phyloP scores from a whole-genome alignment of 2,329 filamentous ascomycete genomes.

The Gremmenia infestans region DNA sequence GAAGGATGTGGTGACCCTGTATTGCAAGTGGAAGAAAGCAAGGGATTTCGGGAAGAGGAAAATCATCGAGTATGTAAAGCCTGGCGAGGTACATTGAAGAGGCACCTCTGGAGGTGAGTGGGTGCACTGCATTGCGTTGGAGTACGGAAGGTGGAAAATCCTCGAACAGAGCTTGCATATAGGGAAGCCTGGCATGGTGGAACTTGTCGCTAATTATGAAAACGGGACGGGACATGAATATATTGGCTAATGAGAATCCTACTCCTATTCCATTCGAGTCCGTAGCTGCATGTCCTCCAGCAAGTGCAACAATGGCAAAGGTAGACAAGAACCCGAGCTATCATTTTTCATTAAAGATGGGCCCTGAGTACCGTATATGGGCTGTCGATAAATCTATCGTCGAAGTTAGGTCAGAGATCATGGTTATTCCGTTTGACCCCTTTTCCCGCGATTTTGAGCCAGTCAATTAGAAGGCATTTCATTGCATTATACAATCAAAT shows the following conservation, averaged over 20 bases:
- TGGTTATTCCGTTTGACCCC: too few species aligned
- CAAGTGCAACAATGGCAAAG: too few species aligned
- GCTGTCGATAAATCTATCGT: too few species aligned
- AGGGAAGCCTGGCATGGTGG: background rate
- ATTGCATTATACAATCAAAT: background rate
- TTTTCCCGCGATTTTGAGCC: background rate
- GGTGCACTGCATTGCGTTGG: background rate
- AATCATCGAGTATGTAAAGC: slow-evolving; percentile 34
- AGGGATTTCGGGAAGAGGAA: slow-evolving; percentile 49
- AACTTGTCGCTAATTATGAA: too few species aligned
- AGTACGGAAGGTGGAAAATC: background rate
- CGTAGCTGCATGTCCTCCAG: too few species aligned
- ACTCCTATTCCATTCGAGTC: too few species aligned
- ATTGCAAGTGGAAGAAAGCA: slow-evolving; percentile 58
- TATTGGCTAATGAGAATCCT: too few species aligned
- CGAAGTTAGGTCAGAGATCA: too few species aligned
- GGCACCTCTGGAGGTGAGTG: background rate
- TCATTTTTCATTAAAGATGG: too few species aligned
- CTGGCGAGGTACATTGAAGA: background rate
- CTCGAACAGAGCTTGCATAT: background rate
- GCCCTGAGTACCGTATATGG: too few species aligned
- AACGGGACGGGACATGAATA: too few species aligned
- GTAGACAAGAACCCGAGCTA: too few species aligned
- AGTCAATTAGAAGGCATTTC: background rate
- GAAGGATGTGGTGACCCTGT: slow-evolving; percentile 61